Evolutionary conservation across 2,329 filamentous ascomycete species (phyloP).

Genomic region (Cladosporium colombiae): DNA sequence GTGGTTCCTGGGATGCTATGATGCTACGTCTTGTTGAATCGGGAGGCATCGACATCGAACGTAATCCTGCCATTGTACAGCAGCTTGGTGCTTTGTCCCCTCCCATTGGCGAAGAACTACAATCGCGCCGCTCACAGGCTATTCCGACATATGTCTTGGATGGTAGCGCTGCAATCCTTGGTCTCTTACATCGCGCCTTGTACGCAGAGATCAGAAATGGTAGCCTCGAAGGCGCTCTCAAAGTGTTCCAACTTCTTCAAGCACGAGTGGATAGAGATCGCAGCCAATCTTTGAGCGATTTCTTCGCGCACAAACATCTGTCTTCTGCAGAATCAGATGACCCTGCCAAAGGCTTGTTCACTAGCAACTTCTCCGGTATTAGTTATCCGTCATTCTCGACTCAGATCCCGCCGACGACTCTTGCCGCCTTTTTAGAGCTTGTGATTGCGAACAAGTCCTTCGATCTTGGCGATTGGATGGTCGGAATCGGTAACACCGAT

Average conservation of each 20-base stretch:
- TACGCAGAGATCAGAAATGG: constrained; percentile 42
- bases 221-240: constrained; percentile 42
- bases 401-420: constrained; percentile 49
- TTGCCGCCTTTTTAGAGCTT: constrained; percentile 46
- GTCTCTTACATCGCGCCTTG: constrained; percentile 46
- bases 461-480: constrained; percentile 55
- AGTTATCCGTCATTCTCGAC: constrained; percentile 49
- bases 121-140: constrained; percentile 37
- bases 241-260: constrained; percentile 42
- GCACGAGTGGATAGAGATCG: constrained; percentile 48
- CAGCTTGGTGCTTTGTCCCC: constrained; percentile 41
- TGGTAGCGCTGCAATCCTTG: constrained; percentile 45
- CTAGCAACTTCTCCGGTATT: constrained; percentile 37
- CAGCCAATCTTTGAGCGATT: constrained; percentile 42
- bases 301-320: constrained; percentile 38
- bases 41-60: constrained; percentile 46
- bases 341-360: constrained; percentile 26
- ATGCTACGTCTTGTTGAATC: constrained; percentile 55
- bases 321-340: constrained; percentile 27
- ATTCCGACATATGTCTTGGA: constrained; percentile 47
- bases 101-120: constrained; percentile 44
- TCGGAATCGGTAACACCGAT: constrained; percentile 55
- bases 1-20: constrained; percentile 47
- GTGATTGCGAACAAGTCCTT: constrained; percentile 48
- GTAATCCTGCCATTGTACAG: constrained; percentile 47